Base-by-base conservation (phyloP, 2,329 filamentous ascomycete genomes). In the Blumeria hordei region DNA sequence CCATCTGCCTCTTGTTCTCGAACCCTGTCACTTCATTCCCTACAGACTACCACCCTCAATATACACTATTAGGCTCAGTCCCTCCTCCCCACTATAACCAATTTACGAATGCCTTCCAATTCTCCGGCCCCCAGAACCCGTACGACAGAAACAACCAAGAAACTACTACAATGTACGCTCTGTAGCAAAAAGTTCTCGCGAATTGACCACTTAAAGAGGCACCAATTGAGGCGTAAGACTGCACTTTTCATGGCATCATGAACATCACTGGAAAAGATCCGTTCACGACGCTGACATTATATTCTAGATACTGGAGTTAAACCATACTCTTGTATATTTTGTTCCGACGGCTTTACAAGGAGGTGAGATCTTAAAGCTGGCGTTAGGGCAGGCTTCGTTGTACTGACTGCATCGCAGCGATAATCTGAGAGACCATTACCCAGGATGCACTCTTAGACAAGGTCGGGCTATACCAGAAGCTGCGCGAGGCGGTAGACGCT, bases 151-250 rank as follows among this genome's bases (percentile, higher is more conserved):
- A 28, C 21, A 28, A 28, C 21, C 21, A 28, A 28, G 21, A 61
- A 59, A 52, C 55, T 54, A 16, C 56, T 59, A 18, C 56, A 59
- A 54, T 72, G 70, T 58, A 65, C 66, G 12, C 62, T 70, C 58
- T 72, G 70, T 59, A 65, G 68, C 59, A 67, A 69, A 58, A 65
- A 64, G 50, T 72, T 72, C 62, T 70, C 70, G 28, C 69, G 70
- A 56, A 69, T 70, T 61, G 70, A 72, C 63, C 70, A 72, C 60
- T 61, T 72, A 37, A 72, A 71, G 60, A 64, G 70, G 55, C 70
- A 72, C 59, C 68, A 71, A 58, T 63, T 71, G 41, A 65, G 69
- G 56, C 70, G 70, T 71, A 67, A 60, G 67, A 64, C 14, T 18
- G 14, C 41, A 21, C 21, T 28, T 4, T 28, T 28, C 21, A 28